phyloP scores from a whole-genome alignment of 306 rosid genomes.

The Cicer yamashitae region DNA sequence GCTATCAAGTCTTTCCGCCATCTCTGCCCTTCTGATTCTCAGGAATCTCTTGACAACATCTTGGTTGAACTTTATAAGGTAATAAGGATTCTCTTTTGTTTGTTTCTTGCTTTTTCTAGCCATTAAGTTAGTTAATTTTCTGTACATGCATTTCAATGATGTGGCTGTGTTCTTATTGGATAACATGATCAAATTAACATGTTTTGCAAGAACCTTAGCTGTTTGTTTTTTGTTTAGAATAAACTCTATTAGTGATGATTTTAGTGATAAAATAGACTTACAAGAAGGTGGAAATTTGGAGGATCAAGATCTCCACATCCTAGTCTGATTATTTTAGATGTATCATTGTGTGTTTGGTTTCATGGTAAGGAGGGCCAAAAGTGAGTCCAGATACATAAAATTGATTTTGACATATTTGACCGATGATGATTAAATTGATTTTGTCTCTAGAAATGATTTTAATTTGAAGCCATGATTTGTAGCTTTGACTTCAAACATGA shows the following conservation, averaged over 20 bases:
- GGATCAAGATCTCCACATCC: not conserved
- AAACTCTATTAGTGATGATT: not conserved
- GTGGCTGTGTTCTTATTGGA: not conserved
- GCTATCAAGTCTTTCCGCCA: constrained; percentile 92
- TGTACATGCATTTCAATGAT: constrained; percentile 14
- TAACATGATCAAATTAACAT: not conserved
- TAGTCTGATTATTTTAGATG: not conserved
- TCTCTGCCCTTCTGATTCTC: constrained; percentile 81
- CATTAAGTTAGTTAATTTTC: constrained; percentile 1
- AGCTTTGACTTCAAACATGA: too few relatives aligned
- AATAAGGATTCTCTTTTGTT: constrained; percentile 11
- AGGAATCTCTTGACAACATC: constrained; percentile 90
- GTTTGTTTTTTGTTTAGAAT: not conserved
- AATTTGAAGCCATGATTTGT: too few relatives aligned
- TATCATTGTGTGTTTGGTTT: too few relatives aligned
- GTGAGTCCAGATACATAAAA: too few relatives aligned
- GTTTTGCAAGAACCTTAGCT: not conserved
- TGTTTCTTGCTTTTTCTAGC: not conserved
- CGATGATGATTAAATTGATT: too few relatives aligned
- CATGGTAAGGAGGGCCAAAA: too few relatives aligned
- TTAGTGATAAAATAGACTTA: not conserved
- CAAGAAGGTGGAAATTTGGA: not conserved
- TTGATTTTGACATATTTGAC: too few relatives aligned
- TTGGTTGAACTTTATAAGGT: constrained; percentile 90
- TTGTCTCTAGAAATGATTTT: too few relatives aligned